Evolutionary conservation across 1,284 basidiomycete genomes (phyloP).

Genomic region (Violaceomyces palustris): DNA sequence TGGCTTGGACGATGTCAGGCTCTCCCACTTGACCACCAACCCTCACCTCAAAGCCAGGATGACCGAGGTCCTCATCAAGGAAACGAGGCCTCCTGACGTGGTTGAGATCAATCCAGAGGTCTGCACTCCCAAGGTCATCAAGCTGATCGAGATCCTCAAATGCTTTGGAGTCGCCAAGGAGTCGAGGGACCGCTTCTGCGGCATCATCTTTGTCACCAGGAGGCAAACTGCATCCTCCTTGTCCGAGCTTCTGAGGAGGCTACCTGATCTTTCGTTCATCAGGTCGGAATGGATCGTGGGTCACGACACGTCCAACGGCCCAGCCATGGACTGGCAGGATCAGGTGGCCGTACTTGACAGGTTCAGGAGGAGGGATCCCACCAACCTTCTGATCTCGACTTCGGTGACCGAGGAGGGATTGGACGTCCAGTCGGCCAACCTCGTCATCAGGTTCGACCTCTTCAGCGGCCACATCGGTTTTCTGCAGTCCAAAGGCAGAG

Average conservation of each 20-base stretch:
- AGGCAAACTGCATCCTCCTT: conserved; percentile 28
- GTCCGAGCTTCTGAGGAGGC: conserved; percentile 30
- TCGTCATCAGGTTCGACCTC: conserved; percentile 40
- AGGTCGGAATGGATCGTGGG: conserved; percentile 28
- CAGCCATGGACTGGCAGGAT: conserved; percentile 31
- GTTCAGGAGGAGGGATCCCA: conserved; percentile 19
- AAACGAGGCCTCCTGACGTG: conserved; percentile 6
- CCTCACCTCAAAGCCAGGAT: too few relatives aligned
- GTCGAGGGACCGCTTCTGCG: conserved; percentile 12
- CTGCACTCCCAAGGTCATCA: conserved; percentile 21
- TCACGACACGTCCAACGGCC: conserved; percentile 13
- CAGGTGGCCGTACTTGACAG: conserved; percentile 30
- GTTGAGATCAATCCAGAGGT: conserved; percentile 8
- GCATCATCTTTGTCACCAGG: conserved; percentile 38
- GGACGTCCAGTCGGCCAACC: conserved; percentile 37
- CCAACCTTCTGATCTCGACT: conserved; percentile 39
- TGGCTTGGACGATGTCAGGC: too few relatives aligned
- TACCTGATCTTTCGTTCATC: conserved; percentile 17
- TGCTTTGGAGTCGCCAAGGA: conserved; percentile 10
- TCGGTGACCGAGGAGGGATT: conserved; percentile 40
- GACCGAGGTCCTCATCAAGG: too few relatives aligned
- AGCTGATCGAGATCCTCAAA: conserved; percentile 22
- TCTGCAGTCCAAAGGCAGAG: conserved; percentile 33
- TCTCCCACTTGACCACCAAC: too few relatives aligned
- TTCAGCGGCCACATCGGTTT: conserved; percentile 34